Conservation (phyloP, 1,284 basidiomycete species). For the Pterulicium gracile region DNA sequence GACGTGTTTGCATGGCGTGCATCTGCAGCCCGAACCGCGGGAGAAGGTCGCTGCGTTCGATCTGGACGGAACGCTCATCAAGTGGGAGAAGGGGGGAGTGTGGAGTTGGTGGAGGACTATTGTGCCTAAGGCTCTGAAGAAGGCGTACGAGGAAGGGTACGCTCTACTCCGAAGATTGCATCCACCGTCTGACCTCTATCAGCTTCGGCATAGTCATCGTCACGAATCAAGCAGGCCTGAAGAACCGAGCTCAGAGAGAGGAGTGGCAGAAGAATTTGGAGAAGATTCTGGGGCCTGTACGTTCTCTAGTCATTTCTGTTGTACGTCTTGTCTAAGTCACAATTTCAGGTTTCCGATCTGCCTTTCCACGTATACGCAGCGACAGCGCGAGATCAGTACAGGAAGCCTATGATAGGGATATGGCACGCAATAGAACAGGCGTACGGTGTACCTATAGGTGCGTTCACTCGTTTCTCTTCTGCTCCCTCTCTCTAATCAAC, state of each 20-base stretch:
- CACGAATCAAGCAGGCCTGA: conserved; percentile 66
- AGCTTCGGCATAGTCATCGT: conserved; percentile 73
- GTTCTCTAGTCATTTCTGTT: too few relatives aligned
- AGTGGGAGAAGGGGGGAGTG: conserved; percentile 40
- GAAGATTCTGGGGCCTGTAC: too few relatives aligned
- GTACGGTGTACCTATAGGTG: conserved; percentile 62
- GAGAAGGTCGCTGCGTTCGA: conserved; percentile 74
- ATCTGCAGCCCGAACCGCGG: conserved; percentile 36
- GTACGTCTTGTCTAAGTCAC: background rate
- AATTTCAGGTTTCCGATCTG: conserved; percentile 50
- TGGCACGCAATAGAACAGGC: conserved; percentile 64
- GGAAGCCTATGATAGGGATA: conserved; percentile 90
- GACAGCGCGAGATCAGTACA: conserved; percentile 58
- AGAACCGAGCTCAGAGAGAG: conserved; percentile 15
- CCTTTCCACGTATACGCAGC: conserved; percentile 81
- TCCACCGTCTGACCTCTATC: too few relatives aligned
- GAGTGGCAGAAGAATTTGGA: conserved; percentile 52
- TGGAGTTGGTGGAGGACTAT: conserved; percentile 73
- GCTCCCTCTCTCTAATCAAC: background rate
- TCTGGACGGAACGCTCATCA: conserved; percentile 82
- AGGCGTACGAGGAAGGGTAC: conserved; percentile 52
- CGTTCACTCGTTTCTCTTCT: conserved; percentile 10
- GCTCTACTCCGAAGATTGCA: conserved; percentile 14
- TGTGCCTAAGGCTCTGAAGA: conserved; percentile 58
- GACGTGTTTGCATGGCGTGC: conserved; percentile 54